Evolutionary conservation across 1,284 basidiomycete genomes (phyloP).

Genomic region (Melampsora occidentalis): DNA sequence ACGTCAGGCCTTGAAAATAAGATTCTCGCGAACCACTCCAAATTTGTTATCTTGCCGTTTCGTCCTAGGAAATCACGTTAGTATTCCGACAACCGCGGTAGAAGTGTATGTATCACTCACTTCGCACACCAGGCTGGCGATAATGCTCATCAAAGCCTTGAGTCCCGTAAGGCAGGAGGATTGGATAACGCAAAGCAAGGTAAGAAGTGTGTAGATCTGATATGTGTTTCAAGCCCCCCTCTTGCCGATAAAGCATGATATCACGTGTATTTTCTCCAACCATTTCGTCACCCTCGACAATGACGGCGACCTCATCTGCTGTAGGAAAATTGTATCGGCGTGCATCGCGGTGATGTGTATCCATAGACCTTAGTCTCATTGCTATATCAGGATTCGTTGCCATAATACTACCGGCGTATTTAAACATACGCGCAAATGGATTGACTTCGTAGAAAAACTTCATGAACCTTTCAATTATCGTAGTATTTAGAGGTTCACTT

Average conservation of each 20-base stretch:
- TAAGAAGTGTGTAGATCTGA: not conserved
- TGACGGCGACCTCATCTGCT: not conserved
- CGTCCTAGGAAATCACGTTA: too few species aligned
- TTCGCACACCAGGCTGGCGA: not conserved
- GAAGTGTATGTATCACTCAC: not conserved
- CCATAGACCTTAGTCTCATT: too few species aligned
- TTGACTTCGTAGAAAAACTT: too few species aligned
- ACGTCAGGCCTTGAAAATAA: not conserved
- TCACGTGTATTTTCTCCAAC: not conserved
- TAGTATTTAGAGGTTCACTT: too few species aligned
- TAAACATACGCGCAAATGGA: too few species aligned
- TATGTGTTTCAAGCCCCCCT: not conserved
- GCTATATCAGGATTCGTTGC: too few species aligned
- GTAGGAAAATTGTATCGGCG: not conserved
- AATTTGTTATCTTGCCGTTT: not conserved
- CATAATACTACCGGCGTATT: too few species aligned
- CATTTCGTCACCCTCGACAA: not conserved
- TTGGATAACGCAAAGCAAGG: not conserved
- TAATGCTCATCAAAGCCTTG: conserved; percentile 16
- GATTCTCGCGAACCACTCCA: not conserved
- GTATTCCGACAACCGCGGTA: too few species aligned
- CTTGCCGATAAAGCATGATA: not conserved
- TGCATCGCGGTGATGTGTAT: too few species aligned
- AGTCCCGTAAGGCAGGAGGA: not conserved
- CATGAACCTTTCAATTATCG: too few species aligned